Base-by-base conservation (phyloP, 2,329 filamentous ascomycete species). In the Boeremia exigua region DNA sequence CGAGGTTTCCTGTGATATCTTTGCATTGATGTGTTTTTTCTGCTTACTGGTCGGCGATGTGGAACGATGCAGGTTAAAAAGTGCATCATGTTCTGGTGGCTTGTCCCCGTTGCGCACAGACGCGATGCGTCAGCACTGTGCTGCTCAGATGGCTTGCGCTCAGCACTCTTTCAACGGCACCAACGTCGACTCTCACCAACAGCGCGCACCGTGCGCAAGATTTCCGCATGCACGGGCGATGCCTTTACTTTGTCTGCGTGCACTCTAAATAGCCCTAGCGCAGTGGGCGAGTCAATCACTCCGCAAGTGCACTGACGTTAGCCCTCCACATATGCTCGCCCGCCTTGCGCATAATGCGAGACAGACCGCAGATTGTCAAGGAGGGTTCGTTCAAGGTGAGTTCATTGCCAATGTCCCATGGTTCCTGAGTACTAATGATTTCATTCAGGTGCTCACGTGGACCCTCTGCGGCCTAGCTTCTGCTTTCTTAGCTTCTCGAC, bases 401-500 rank as follows among this genome's bases (percentile, higher is more conserved):
- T 15, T 9, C 19, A 10, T 10, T 6, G n/a, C 10, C 36, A 15
- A 14, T 17, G 7, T 19, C 14, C 23, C 23, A 11, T 34, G 23
- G 11, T 14, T n/a, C 9, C 1, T 14, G 6, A 6, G 11, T 37
- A 43, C 17, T 40, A 17, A 39, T 10, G 28, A 29, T 33, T 5
- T 11, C 8, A 10, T 12, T 27, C 28, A 48, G 39, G 23, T 38
- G 11, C 23, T 42, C 25, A 45, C 37, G 15, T 44, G 34, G 29
- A 17, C 45, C 30, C 19, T 45, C 17, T 39, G 28, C 28, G 19
- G 46, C 17, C 19, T 45, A 9, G n/a, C 25, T 29, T 29, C 14
- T 27, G 37, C 10, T n/a, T 43, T 28, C 9, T 11, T 60, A 15
- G 50, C 46, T 8, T 63, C 60, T 28, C 56, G 56, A 23, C 44